phyloP scores from a whole-genome alignment of 805 yeast species.

The Wickerhamomyces bisporus region DNA sequence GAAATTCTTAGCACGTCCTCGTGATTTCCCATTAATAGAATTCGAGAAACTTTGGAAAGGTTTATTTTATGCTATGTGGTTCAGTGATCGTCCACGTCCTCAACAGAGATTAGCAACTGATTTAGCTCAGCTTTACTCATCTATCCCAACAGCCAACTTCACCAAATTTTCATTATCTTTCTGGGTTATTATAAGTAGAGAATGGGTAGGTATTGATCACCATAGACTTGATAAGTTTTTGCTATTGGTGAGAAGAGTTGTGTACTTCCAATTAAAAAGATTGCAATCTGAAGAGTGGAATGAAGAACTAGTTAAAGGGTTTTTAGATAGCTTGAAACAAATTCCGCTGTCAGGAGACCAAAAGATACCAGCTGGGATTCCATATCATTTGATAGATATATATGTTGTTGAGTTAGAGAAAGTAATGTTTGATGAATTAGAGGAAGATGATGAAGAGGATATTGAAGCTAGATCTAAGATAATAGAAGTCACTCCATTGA shows the following conservation, averaged over 20 bases:
- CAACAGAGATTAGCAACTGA: constrained; percentile 80
- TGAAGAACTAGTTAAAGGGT: constrained; percentile 37
- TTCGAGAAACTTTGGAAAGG: constrained; percentile 93
- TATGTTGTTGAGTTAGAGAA: constrained; percentile 79
- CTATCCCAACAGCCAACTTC: constrained; percentile 39
- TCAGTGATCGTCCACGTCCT: constrained; percentile 86
- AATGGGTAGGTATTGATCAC: constrained; percentile 83
- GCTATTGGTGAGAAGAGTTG: constrained; percentile 70
- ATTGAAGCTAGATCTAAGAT: constrained; percentile 27
- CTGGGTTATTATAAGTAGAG: constrained; percentile 72
- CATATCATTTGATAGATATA: constrained; percentile 82
- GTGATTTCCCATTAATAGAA: constrained; percentile 33
- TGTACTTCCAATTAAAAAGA: constrained; percentile 58
- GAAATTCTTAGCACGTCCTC: constrained; percentile 43
- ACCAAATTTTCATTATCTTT: constrained; percentile 61
- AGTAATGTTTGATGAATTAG: constrained; percentile 47
- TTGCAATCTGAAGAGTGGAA: constrained; percentile 54
- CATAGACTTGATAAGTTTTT: constrained; percentile 84
- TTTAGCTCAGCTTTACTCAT: constrained; percentile 53
- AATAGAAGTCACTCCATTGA: constrained; percentile 46
- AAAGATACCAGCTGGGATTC: constrained; percentile 65
- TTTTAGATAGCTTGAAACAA: constrained; percentile 35
- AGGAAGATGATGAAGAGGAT: constrained; percentile 37
- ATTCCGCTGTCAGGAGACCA: constrained; percentile 54
- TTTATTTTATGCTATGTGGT: constrained; percentile 94